These are phyloP conservation scores for Albophoma yamanashiensis DNA, from an alignment of 2,329 filamentous ascomycete species.

Conservation along the genomic window DNA sequence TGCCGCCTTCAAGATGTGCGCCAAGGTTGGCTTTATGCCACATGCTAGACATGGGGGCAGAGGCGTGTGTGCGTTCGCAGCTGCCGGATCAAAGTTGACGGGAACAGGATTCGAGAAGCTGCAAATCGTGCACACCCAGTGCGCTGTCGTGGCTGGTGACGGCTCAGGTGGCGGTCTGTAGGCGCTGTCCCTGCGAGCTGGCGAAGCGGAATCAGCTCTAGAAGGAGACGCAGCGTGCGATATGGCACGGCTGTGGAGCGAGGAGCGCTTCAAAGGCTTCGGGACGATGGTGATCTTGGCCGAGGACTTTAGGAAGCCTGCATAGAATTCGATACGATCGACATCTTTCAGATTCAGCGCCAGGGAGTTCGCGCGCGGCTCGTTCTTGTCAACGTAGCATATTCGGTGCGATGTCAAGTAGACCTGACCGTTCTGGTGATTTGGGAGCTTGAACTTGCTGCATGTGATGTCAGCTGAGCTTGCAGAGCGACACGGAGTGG, in stretches of 20 bases:
- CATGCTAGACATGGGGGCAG: conserved; percentile 84
- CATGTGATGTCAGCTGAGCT: conserved; percentile 1
- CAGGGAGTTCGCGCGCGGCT: conserved; percentile 75
- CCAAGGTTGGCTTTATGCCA: conserved; percentile 81
- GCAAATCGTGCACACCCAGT: conserved; percentile 94
- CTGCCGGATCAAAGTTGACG: conserved; percentile 81
- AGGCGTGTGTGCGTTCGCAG: conserved; percentile 67
- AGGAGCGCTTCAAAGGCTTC: conserved; percentile 61
- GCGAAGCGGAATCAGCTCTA: conserved; percentile 34
- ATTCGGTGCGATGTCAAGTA: conserved; percentile 93
- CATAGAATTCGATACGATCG: conserved; percentile 84
- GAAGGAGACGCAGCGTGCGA: conserved; percentile 34
- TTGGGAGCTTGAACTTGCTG: conserved; percentile 89
- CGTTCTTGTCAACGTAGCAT: conserved; percentile 85
- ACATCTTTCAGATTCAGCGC: conserved; percentile 84
- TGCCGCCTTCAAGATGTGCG: conserved; percentile 75
- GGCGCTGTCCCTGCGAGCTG: conserved; percentile 31
- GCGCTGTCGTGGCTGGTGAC: conserved; percentile 49
- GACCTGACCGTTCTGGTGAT: conserved; percentile 90
- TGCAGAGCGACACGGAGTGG: not conserved
- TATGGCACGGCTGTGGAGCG: conserved; percentile 43
- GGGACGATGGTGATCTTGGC: conserved; percentile 84
- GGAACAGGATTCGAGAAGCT: conserved; percentile 89
- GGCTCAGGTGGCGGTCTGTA: conserved; percentile 28
- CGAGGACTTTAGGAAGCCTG: conserved; percentile 89